These are phyloP conservation scores for Hyaloscypha finlandica DNA, from an alignment of 495 filamentous ascomycete species.

Conservation along the genomic window DNA sequence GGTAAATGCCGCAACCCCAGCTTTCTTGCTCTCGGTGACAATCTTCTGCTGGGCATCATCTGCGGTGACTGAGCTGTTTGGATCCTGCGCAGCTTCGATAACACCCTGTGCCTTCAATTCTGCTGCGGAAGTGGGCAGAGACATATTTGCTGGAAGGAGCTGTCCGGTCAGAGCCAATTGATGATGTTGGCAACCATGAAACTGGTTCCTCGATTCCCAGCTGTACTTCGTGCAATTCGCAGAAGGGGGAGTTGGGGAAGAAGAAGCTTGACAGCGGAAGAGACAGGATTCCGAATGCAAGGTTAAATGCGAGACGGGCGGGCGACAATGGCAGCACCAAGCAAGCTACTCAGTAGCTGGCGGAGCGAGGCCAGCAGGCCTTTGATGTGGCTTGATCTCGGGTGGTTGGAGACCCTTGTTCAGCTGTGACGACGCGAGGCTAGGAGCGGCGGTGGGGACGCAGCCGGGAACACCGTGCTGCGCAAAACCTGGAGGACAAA, in stretches of 20 bases:
- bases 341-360: no score
- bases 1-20: constrained; percentile 75
- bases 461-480: no score
- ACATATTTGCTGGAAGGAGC: constrained; percentile 20
- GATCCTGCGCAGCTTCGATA: constrained; percentile 69
- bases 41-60: constrained; percentile 70
- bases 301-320: neutral
- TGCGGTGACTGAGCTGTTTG: constrained; percentile 65
- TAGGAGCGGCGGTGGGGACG: no score
- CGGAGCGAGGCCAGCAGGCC: no score
- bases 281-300: neutral
- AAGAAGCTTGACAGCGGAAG: neutral
- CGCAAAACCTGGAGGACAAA: no score
- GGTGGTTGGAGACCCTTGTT: no score
- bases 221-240: neutral
- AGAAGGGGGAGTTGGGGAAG: neutral
- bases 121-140: constrained; percentile 22
- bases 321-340: no score
- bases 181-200: constrained; percentile 13
- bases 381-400: no score
- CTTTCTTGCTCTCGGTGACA: constrained; percentile 72
- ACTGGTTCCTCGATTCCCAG: neutral
- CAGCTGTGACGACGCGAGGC: no score
- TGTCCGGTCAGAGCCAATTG: constrained; percentile 24
- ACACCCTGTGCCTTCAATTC: constrained; percentile 82